phyloP scores from a whole-genome alignment of 176 grass and related monocot species.

The Typha latifolia region DNA sequence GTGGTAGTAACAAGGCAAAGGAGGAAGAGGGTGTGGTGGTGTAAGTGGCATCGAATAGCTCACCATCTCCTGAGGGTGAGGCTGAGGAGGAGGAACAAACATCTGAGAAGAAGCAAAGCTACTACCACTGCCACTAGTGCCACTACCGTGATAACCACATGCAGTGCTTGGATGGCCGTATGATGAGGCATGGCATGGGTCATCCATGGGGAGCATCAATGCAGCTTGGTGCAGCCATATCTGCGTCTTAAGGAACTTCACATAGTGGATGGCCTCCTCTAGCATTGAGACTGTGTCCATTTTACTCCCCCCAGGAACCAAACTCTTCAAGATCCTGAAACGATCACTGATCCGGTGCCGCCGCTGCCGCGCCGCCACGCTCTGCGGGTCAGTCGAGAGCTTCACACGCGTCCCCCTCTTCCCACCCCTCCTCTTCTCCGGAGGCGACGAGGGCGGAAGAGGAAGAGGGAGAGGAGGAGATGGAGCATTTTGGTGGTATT shows the following conservation, averaged over 20 bases:
- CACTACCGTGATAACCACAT: background rate
- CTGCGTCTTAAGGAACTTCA: conserved; percentile 92
- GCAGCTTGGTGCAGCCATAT: conserved; percentile 66
- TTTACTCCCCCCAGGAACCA: conserved; percentile 89
- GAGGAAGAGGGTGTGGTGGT: too few relatives aligned
- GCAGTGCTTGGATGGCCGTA: background rate
- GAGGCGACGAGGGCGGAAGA: background rate
- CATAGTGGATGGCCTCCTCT: conserved; percentile 96
- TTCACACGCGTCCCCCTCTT: conserved; percentile 41
- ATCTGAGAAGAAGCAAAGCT: background rate
- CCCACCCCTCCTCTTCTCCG: conserved; percentile 21
- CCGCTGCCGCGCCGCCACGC: conserved; percentile 77
- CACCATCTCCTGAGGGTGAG: conserved; percentile 2
- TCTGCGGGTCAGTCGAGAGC: conserved; percentile 93
- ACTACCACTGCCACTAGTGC: background rate
- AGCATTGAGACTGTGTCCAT: conserved; percentile 98
- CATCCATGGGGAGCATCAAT: conserved; percentile 31
- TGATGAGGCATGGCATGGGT: background rate
- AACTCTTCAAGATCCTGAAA: conserved; percentile 72
- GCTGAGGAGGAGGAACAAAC: conserved; percentile 8
- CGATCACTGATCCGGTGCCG: conserved; percentile 90
- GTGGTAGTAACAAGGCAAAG: too few relatives aligned
- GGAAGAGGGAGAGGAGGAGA: background rate
- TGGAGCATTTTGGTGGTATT: too few relatives aligned
- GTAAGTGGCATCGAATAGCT: background rate